Evolutionary conservation across 2,329 filamentous ascomycete species (phyloP), one percentile per base, ranked within the genome.

Genomic region (Sphaceloma murrayae): DNA sequence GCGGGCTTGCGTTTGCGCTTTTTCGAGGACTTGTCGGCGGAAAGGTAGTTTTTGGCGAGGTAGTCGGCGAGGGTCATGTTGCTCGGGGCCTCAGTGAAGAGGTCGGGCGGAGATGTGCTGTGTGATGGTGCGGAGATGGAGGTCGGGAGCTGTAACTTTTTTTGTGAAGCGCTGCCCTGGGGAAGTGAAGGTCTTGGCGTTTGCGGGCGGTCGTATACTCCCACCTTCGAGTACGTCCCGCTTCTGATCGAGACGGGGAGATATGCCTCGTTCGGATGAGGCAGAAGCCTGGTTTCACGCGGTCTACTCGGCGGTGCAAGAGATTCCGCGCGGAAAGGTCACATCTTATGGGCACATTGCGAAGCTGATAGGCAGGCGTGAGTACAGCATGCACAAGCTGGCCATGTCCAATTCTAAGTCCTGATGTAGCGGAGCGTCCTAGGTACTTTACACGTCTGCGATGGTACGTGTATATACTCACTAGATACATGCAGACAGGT

Each of bases 1-100:
- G 59, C 58, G 38, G 52, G 56, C 53, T 62, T 67, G 48, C 69
- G 59, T 56, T 73, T 74, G 52, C 70, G 67, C 61, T 74, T 74
- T 54, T 72, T 74, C 19, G 64, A 62, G 11, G 49, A 43, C 9
- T 50, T 62, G 52, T 82, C 77, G 30, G 80, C 78, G 1, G 74
- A 84, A 39, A 98, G 79, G 62, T 98, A 98, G 62, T 87, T 91
- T 51, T 85, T 82, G 27, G 89, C 88, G 26, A 98, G 77, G 58
- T 96, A 98, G 58, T 80, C 78, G 47, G 86, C 80, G 52, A 95
- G 74, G 46, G 73, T 71, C 74, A 80, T 80, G 51, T 34, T 43
- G 18, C 31, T 36, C 42, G 31, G 22, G 31, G 16, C n/a, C 42
- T 45, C 42, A 45, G 22, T 45, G 31, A 45, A 45, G 42, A 45